phyloP scores from a whole-genome alignment of 768 basidiomycete species.

The Daedalea quercina region DNA sequence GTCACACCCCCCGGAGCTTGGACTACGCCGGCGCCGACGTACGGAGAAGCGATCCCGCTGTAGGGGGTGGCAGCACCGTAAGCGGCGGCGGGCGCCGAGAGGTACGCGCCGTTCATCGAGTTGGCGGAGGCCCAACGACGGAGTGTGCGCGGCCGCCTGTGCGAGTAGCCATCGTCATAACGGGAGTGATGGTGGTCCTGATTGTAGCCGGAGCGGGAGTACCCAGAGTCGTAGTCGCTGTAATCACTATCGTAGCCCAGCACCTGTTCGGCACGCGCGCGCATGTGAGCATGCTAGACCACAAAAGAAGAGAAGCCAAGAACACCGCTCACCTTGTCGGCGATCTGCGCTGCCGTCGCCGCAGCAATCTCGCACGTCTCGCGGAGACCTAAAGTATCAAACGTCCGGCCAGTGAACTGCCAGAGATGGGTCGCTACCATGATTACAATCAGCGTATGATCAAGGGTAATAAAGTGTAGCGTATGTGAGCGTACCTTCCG shows the following conservation, averaged over 20 bases:
- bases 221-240: not conserved
- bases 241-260: not conserved
- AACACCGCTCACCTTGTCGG: conserved; percentile 6
- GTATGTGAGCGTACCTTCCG: conserved; percentile 48
- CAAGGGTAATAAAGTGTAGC: not conserved
- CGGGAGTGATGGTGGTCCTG: not conserved
- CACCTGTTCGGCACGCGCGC: not conserved
- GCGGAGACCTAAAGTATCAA: conserved; percentile 39
- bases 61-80: not conserved
- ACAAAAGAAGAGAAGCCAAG: not conserved
- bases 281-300: not conserved
- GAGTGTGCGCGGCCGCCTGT: not conserved
- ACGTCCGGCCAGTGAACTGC: conserved; percentile 37
- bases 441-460: not conserved
- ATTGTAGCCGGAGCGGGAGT: not conserved
- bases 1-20: not conserved
- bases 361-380: conserved; percentile 61
- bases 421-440: conserved; percentile 49
- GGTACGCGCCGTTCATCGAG: not conserved
- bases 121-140: not conserved
- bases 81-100: not conserved
- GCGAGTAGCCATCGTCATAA: not conserved
- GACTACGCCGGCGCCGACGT: too few relatives aligned
- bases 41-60: not conserved
- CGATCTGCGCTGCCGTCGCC: conserved; percentile 36